Percentiles rank a stretch among this genome's conserved stretches.
Conservation (phyloP, 148 eudicot species). For the Arctostaphylos glauca region DNA sequence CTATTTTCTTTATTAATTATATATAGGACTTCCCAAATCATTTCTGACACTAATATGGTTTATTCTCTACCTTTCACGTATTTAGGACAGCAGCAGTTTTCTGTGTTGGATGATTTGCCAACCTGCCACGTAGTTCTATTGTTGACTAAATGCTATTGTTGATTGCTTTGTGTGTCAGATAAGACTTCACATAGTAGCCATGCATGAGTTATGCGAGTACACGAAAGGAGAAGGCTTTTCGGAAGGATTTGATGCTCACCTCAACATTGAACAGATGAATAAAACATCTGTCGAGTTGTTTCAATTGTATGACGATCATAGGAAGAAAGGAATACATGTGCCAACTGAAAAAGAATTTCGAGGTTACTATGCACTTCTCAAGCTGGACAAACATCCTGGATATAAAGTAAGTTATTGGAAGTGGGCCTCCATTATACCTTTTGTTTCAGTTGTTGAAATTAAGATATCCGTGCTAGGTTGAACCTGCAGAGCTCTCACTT, state of each 20-base stretch:
- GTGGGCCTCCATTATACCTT: slow-evolving; percentile 2
- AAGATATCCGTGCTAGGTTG: slow-evolving; percentile 62
- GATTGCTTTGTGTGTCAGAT: slow-evolving; percentile 55
- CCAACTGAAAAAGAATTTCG: slow-evolving; percentile 91
- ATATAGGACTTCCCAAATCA: background rate
- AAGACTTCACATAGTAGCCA: slow-evolving; percentile 89
- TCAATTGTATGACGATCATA: slow-evolving; percentile 93
- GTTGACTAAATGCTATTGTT: slow-evolving; percentile 14
- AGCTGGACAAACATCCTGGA: slow-evolving; percentile 97
- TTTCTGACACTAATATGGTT: background rate
- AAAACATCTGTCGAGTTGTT: slow-evolving; percentile 95
- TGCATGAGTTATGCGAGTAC: slow-evolving; percentile 97
- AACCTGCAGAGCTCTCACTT: slow-evolving; percentile 97
- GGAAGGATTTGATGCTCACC: slow-evolving; percentile 97
- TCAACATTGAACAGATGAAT: slow-evolving; percentile 98
- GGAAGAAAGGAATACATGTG: slow-evolving; percentile 75
- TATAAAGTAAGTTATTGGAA: slow-evolving; percentile 68
- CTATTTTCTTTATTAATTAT: background rate
- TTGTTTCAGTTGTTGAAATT: slow-evolving; percentile 22
- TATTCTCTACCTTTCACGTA: background rate
- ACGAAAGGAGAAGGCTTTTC: slow-evolving; percentile 95
- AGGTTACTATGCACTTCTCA: slow-evolving; percentile 97
- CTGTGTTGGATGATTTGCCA: background rate
- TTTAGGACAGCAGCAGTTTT: background rate
- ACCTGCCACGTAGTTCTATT: slow-evolving; percentile 4